Evolutionary conservation across 2,329 filamentous ascomycete species (phyloP), one percentile per base, ranked within the genome.

Genomic region (Paecilomyces variotii): DNA sequence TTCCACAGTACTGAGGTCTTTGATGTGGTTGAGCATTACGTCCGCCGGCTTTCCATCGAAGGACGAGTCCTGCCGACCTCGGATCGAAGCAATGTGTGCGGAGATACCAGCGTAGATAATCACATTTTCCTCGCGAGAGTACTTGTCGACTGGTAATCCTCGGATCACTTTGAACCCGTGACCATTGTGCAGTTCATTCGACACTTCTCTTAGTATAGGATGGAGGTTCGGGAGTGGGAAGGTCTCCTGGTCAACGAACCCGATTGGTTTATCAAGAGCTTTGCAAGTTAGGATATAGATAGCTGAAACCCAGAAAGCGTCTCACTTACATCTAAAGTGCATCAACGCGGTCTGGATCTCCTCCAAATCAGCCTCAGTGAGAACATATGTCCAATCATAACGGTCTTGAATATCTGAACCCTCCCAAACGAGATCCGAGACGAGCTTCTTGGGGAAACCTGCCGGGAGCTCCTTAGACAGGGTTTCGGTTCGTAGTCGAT

Each of bases 21-120:
- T 88, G 71, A 89, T 84, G 62, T 88, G 85, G 6, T 78, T 74
- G 2, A 85, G 69, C 3, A 85, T 79, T 0, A 84, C 79, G 56
- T 83, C 81, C 1, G 65, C 63, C 0, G 60, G 56, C 10, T 63
- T 57, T 10, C 55, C 61, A 5, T 58, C 24, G 7, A 60, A 63
- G 24, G 74, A 73, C 50, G 71, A 73, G 63, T 79, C 74, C 63
- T 80, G 78, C 1, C 75, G 69, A 2, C 73, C 78, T 2, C 77
- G 67, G 12, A 70, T 60, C 9, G 65, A 58, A 4, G 69, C 77
- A 35, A 79, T 71, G 61, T 80, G 74, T 3, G 74, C 73, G 0
- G 76, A 75, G 2, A 80, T 61, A 0, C 78, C 78, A 2, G 71
- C 65, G 61, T 77, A 80, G 35, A 79, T 72, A 51, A 78, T 71